phyloP scores from a whole-genome alignment of 2,329 filamentous ascomycete genomes.

The Massarina eburnea region DNA sequence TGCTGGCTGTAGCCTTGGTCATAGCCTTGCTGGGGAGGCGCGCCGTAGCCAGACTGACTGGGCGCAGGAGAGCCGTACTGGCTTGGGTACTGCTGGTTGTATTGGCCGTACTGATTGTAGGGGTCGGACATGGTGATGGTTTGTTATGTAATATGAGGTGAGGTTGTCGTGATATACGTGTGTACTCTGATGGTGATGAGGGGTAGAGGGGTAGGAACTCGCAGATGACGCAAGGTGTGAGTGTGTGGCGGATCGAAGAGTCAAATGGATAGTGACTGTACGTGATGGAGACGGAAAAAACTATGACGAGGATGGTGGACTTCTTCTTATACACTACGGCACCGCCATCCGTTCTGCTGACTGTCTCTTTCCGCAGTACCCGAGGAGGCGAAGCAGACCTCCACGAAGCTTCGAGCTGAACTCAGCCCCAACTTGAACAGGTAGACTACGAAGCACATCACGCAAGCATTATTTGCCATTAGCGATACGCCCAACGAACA shows the following conservation, averaged over 20 bases:
- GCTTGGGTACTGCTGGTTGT: slow-evolving; percentile 28
- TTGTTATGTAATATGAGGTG: slow-evolving; percentile 3
- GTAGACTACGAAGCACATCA: slow-evolving; percentile 4
- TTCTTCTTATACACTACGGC: slow-evolving; percentile 19
- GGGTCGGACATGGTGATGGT: slow-evolving; percentile 52
- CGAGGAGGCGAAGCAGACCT: slow-evolving; percentile 32
- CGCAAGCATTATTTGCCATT: slow-evolving; percentile 2
- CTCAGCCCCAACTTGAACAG: slow-evolving; percentile 34
- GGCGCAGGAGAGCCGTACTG: slow-evolving; percentile 39
- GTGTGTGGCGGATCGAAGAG: slow-evolving; percentile 4
- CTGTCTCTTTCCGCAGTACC: slow-evolving; percentile 12
- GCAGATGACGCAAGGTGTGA: slow-evolving; percentile 13
- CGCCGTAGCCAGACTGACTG: slow-evolving; percentile 28
- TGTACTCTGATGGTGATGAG: slow-evolving; percentile 1
- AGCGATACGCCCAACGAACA: slow-evolving; percentile 5
- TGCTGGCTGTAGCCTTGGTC: slow-evolving; percentile 30
- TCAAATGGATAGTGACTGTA: slow-evolving; percentile 8
- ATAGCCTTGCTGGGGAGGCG: slow-evolving; percentile 32
- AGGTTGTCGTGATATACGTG: not conserved
- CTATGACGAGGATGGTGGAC: not conserved
- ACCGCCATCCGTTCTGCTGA: slow-evolving; percentile 25
- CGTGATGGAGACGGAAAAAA: slow-evolving; percentile 10
- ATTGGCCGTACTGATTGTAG: slow-evolving; percentile 50
- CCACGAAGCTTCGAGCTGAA: slow-evolving; percentile 24
- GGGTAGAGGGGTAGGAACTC: not conserved